These are phyloP conservation scores for Annulohypoxylon truncatum DNA, from an alignment of 2,329 filamentous ascomycete genomes.

Conservation along the genomic window DNA sequence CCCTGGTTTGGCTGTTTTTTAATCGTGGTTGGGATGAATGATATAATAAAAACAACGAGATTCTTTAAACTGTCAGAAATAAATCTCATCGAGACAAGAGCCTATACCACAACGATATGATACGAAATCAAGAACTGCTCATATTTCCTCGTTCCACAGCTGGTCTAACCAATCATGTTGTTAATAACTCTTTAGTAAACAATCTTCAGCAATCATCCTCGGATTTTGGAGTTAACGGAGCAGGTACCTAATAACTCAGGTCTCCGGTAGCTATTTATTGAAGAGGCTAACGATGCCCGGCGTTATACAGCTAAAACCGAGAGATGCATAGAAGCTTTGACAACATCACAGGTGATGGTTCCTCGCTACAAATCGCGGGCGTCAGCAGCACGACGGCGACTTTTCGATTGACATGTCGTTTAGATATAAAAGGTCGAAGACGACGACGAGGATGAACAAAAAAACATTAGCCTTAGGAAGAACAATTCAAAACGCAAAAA, in stretches of 20 bases:
- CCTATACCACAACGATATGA: too few relatives aligned
- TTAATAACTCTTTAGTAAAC: background rate
- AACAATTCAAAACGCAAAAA: constrained; percentile 4
- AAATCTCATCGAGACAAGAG: background rate
- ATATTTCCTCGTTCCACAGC: background rate
- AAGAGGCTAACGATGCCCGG: constrained; percentile 2
- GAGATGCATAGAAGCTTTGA: constrained; percentile 11
- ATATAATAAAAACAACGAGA: background rate
- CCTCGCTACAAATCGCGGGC: background rate
- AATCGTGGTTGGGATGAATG: background rate
- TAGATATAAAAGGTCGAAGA: constrained; percentile 18
- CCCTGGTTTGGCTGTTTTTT: too few relatives aligned
- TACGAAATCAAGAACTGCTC: background rate
- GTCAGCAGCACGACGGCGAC: constrained; percentile 5
- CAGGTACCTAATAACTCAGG: too few relatives aligned
- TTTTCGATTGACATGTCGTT: background rate
- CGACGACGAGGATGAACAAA: background rate
- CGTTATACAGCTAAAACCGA: constrained; percentile 31
- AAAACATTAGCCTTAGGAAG: background rate
- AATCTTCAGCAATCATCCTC: constrained; percentile 4
- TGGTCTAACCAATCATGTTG: constrained; percentile 3
- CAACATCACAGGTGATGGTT: background rate
- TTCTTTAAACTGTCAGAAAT: background rate
- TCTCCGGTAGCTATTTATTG: background rate
- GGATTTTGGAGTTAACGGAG: constrained; percentile 33